Evolutionary conservation across 129 eudicot species (phyloP), one percentile per base, ranked within the genome.

Genomic region (Erigeron canadensis): DNA sequence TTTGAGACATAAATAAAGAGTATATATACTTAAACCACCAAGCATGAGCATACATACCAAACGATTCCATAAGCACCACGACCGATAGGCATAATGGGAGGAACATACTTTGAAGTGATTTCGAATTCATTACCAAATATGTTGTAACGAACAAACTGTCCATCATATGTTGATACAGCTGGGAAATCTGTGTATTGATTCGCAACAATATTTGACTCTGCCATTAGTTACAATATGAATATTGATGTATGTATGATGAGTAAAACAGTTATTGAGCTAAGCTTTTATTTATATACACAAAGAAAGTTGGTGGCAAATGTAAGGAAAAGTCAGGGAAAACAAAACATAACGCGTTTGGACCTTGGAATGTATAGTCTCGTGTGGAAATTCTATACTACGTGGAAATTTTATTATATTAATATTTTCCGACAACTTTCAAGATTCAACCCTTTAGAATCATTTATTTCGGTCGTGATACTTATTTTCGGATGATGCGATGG

Each of bases 61-160:
- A 92, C 96, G 15, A 92, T 86, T 22, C 98, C 98, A 21, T 92
- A 92, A 78, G 98, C 98, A 38, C 98, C 98, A 0, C 98, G 98
- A 43, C 98, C 98, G 21, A 92, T 83, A 38, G 98, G 96, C 86
- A 77, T 77, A 66, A 92, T 85, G 45, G 98, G 98, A 70, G 91
- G 95, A 7, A 82, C 75, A 54, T 92, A 92, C 82, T 92, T 92
- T 9, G 79, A 21, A 0, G 96, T 86, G 73, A 92, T 74, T 72
- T 92, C 95, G 55, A 92, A 92, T n/a, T 71, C 60, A 46, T 86
- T 87, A 2, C 88, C 88, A 60, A 88, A 92, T 13, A 92, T 86
- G 47, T 89, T 83, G 84, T 92, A 89, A 67, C 80, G 86, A 9
- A 92, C 81, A 61, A 72, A 92, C 76, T 82, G 91, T 4, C 95